phyloP scores from a whole-genome alignment of 2,329 filamentous ascomycete species.

The Chaetomium sp. region DNA sequence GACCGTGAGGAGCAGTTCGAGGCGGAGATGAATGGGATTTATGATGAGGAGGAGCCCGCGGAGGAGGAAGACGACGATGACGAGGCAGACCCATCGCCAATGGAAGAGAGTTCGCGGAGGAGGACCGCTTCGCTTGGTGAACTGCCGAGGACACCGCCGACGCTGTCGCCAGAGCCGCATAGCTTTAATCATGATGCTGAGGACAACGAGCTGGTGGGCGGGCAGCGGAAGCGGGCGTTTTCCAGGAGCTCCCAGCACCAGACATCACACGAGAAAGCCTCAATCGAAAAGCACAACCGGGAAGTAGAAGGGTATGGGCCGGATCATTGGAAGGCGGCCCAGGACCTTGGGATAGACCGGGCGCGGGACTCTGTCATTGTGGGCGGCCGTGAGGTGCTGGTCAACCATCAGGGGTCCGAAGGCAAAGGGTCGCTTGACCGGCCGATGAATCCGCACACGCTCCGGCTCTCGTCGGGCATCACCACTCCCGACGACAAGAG shows the following conservation, averaged over 20 bases:
- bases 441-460: conserved; percentile 35
- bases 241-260: conserved; percentile 18
- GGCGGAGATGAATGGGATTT: conserved; percentile 56
- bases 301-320: conserved; percentile 73
- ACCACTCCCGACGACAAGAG: conserved; percentile 30
- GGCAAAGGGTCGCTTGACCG: conserved; percentile 53
- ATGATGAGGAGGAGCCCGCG: conserved; percentile 38
- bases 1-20: conserved; percentile 50
- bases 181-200: conserved; percentile 75
- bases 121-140: conserved; percentile 8
- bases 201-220: conserved; percentile 46
- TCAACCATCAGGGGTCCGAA: conserved; percentile 57
- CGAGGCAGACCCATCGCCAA: conserved; percentile 28
- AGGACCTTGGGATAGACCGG: conserved; percentile 52
- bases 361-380: conserved; percentile 67
- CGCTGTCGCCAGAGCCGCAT: neutral
- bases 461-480: conserved; percentile 25
- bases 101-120: conserved; percentile 17
- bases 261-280: conserved; percentile 43
- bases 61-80: conserved; percentile 27
- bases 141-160: conserved; percentile 7
- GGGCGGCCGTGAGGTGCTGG: conserved; percentile 63
- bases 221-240: conserved; percentile 28
- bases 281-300: conserved; percentile 56
- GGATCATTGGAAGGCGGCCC: conserved; percentile 67